Conservation (phyloP, 2,329 filamentous ascomycete genomes). For the Colletotrichum orbiculare region DNA sequence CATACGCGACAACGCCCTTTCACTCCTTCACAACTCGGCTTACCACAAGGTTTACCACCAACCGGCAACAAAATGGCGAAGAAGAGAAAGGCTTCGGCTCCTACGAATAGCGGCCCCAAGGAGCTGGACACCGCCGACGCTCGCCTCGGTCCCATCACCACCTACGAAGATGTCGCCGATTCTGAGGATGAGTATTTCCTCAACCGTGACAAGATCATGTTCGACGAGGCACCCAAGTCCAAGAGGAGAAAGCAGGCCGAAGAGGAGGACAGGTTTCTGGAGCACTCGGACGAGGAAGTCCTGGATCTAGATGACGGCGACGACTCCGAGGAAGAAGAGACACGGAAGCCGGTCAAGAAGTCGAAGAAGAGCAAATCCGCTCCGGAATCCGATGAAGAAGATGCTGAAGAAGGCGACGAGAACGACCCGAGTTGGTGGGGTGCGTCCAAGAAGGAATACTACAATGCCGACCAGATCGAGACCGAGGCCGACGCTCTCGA, state of each 20-base stretch:
- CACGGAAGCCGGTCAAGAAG: conserved; percentile 51
- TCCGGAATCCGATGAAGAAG: conserved; percentile 50
- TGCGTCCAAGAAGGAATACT: conserved; percentile 88
- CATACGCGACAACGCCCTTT: conserved; percentile 7
- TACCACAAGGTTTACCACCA: background rate
- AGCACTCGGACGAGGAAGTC: conserved; percentile 72
- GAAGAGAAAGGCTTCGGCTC: conserved; percentile 76
- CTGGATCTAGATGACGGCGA: conserved; percentile 59
- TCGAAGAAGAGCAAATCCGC: conserved; percentile 35
- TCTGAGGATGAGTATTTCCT: conserved; percentile 95
- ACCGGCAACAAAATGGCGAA: conserved; percentile 58
- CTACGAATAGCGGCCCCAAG: conserved; percentile 60
- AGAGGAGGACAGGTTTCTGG: conserved; percentile 72
- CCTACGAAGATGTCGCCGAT: conserved; percentile 87
- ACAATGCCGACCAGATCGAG: conserved; percentile 82
- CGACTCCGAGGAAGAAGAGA: conserved; percentile 52
- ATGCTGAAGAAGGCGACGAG: conserved; percentile 63
- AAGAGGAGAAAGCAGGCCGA: conserved; percentile 79
- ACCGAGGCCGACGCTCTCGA: conserved; percentile 79
- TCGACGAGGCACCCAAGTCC: conserved; percentile 82
- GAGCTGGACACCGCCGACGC: conserved; percentile 68
- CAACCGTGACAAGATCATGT: conserved; percentile 84
- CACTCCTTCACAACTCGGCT: background rate
- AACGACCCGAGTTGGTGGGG: conserved; percentile 83
- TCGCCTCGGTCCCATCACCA: conserved; percentile 69